Evolutionary conservation across 2,329 filamentous ascomycete genomes (phyloP).

Genomic region (Acrocalymma vagum): DNA sequence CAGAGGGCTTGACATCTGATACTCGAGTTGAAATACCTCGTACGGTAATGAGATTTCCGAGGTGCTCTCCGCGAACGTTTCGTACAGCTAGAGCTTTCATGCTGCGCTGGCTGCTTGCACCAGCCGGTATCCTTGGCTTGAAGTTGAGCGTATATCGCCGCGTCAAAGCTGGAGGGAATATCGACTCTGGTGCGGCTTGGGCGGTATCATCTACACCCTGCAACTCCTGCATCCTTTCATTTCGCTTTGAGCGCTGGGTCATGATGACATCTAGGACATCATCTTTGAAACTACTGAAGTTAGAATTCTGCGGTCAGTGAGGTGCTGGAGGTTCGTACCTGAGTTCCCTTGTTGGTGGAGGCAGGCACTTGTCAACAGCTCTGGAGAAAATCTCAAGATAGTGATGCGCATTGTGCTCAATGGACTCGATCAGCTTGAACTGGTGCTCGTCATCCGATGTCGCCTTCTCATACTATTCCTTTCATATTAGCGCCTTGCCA

Average conservation of each 20-base stretch:
- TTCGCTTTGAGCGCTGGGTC: constrained; percentile 86
- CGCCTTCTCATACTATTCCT: constrained; percentile 77
- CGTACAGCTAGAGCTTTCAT: constrained; percentile 83
- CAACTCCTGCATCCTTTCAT: constrained; percentile 71
- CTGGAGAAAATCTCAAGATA: constrained; percentile 92
- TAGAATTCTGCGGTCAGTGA: constrained; percentile 17
- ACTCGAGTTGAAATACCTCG: constrained; percentile 94
- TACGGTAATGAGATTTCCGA: constrained; percentile 92
- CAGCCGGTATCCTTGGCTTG: constrained; percentile 83
- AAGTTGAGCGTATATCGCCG: constrained; percentile 96
- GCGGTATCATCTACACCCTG: constrained; percentile 55
- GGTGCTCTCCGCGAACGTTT: constrained; percentile 89
- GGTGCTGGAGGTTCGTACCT: constrained; percentile 63
- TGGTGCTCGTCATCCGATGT: constrained; percentile 65
- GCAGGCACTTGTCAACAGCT: constrained; percentile 88
- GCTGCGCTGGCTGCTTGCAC: constrained; percentile 67
- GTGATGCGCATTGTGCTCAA: constrained; percentile 91
- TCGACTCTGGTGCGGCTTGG: constrained; percentile 73
- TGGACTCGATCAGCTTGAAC: constrained; percentile 79
- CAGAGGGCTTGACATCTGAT: constrained; percentile 95
- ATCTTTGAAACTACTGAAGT: constrained; percentile 81
- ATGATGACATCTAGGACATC: constrained; percentile 97
- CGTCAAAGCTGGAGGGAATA: constrained; percentile 91
- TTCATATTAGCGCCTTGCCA: constrained; percentile 22
- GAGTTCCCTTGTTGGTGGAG: constrained; percentile 77